Base-by-base conservation (phyloP, 164 flowering plant species). In the Tetracentron sinense region DNA sequence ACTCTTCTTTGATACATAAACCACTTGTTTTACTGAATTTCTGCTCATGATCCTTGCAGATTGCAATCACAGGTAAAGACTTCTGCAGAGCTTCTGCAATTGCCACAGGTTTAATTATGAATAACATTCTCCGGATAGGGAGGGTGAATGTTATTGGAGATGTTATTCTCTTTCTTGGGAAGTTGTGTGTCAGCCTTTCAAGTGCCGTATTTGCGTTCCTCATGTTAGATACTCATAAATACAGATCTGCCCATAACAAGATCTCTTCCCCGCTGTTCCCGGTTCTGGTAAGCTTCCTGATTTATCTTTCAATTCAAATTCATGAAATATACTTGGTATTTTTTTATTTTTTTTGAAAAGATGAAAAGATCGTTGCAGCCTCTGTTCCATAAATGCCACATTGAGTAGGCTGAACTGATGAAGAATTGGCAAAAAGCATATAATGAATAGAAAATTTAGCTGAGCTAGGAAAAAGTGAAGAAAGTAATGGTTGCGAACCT, bases 141-240 rank as follows among this genome's bases (percentile, higher is more conserved):
- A 82, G 77, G 77, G 93, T 94, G 60, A 94, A 94, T 72, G 95
- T 91, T 48, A 89, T 91, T 23, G 98, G 98, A 65, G 98, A 94
- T 70, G 89, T 94, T 25, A 87, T 94, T 67, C 87, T 94, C 56
- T 89, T 84, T 62, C 90, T 94, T 23, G 98, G 98, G 56, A 94
- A 94, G 75, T 69, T 94, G 49, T 91, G 98, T 69, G 90, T 94
- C 61, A 90, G 97, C 81, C 85, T 94, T 47, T 71, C 79, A 17
- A 85, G 96, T 69, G 91, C 87, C 3, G 75, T 91, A 47, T 94
- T 94, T 69, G 95, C 91, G 10, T 91, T 91, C 73, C 93, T 91
- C 65, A 91, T 94, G 97, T 74, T 94, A 81, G 96, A 91, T 64
- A 71, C 81, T 54, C 88, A 89, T 82, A 87, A 77, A 61, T 94